phyloP scores from a whole-genome alignment of 2,329 filamentous ascomycete species.

The Biscogniauxia mediterranea region DNA sequence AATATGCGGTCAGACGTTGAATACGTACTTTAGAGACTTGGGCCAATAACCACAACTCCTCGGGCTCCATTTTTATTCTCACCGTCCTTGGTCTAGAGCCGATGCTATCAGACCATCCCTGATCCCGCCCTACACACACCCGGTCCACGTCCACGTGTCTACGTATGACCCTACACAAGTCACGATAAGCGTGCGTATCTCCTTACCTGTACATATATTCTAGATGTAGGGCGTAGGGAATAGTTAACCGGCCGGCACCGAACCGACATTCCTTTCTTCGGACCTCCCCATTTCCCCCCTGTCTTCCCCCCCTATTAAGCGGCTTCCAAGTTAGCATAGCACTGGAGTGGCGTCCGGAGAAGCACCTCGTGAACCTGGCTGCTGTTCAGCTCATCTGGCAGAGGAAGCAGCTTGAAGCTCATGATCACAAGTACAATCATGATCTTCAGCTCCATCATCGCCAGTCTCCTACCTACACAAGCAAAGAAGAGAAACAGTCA shows the following conservation, averaged over 20 bases:
- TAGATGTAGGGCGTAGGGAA: too few species aligned
- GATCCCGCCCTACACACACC: background rate
- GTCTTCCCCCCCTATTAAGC: background rate
- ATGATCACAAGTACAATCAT: conserved; percentile 17
- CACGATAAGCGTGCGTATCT: too few species aligned
- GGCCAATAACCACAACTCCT: background rate
- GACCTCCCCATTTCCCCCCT: background rate
- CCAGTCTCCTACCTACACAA: conserved; percentile 11
- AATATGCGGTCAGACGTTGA: background rate
- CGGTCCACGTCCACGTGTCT: too few species aligned
- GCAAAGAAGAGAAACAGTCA: background rate
- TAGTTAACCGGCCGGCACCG: too few species aligned
- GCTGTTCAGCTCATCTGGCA: conserved; percentile 15
- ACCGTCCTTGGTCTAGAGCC: background rate
- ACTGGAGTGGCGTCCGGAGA: conserved; percentile 14
- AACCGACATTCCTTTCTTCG: too few species aligned
- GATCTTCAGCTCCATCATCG: conserved; percentile 20
- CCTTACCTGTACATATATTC: too few species aligned
- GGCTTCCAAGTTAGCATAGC: conserved; percentile 14
- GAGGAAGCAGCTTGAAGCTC: conserved; percentile 16
- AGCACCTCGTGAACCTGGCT: conserved; percentile 14
- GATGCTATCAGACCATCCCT: too few species aligned
- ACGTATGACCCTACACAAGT: too few species aligned
- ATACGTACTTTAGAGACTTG: background rate
- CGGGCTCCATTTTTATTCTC: background rate